Evolutionary conservation across 768 basidiomycete genomes (phyloP), one percentile per base, ranked within the genome.

Genomic region (Russula compacta): DNA sequence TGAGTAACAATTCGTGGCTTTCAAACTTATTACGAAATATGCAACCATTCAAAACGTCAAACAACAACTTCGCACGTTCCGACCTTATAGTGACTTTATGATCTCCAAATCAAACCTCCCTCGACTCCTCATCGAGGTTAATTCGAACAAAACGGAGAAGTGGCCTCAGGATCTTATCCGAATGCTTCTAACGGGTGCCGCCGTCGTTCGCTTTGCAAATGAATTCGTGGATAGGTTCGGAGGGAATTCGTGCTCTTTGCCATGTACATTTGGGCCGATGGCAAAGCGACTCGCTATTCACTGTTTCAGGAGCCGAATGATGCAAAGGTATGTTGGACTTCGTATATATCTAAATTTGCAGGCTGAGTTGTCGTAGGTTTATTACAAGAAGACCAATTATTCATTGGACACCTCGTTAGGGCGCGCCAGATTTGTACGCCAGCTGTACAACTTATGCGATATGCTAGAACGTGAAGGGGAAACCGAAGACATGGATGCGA

Each of bases 151-250:
- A 29, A 3, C 24, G 24, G 2, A 1, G 24, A 3, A 29, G 24
- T 29, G 24, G 24, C 24, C 24, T 29, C 2, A 29, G 24, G 24
- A 29, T 29, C 4, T 79, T 93, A n/a, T 93, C 89, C 66, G 89
- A 88, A 44, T 44, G 8, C 79, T 93, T 29, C 90, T 86, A 3
- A 90, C 14, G 48, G 48, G 48, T 32, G 48, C 48, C 6, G 48
- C 32, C 9, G 48, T 49, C 44, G 44, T 46, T 46, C 44, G 44
- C 9, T 46, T 46, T 24, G 44, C 44, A 11, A 46, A 46, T 24
- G 15, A 3, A 33, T 33, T 33, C 15, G 15, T 49, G 48, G 29
- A 49, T 10, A 6, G 6, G 14, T 49, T 49, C 48, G 32, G 48
- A 15, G 17, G 15, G 17, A 49, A 8, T 46, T 46, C 10, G 44